A percentile compares a stretch with the other conserved stretches of the same genome.
These are phyloP conservation scores for Fusarium sp. DNA, from an alignment of 2,329 filamentous ascomycete genomes.

Conservation along the genomic window DNA sequence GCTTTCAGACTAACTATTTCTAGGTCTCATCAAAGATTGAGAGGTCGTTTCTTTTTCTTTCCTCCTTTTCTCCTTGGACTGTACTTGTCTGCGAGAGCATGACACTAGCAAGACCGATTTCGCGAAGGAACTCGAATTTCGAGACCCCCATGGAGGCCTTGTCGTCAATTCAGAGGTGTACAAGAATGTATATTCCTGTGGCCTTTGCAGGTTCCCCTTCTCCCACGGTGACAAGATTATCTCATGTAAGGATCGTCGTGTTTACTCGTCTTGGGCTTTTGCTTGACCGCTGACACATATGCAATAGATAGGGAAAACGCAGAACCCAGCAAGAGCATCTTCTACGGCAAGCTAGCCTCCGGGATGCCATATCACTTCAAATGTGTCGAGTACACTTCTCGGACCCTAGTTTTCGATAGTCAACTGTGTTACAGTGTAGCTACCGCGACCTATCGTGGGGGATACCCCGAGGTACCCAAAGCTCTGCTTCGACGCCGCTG, in stretches of 20 bases:
- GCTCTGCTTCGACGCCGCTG: rapidly evolving
- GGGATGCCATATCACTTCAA: background rate
- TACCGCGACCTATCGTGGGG: background rate
- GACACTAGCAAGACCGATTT: background rate
- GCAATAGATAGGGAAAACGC: no score
- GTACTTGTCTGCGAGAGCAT: background rate
- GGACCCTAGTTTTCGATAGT: no score
- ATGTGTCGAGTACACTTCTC: background rate
- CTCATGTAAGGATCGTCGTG: no score
- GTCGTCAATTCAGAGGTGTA: no score
- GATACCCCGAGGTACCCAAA: rapidly evolving
- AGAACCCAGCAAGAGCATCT: no score
- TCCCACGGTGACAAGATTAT: no score
- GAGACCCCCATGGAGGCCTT: background rate
- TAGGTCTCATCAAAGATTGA: background rate
- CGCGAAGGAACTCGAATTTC: background rate
- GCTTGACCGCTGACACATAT: no score
- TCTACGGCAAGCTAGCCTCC: no score
- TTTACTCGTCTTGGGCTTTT: no score
- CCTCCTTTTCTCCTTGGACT: background rate
- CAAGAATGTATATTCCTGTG: background rate
- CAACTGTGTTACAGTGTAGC: background rate
- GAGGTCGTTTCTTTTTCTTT: rapidly evolving
- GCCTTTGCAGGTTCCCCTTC: background rate
- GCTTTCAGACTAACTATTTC: background rate